These are phyloP conservation scores for Vickermania ingenoplastis DNA, from an alignment of 208 protist species.

Conservation along the genomic window DNA sequence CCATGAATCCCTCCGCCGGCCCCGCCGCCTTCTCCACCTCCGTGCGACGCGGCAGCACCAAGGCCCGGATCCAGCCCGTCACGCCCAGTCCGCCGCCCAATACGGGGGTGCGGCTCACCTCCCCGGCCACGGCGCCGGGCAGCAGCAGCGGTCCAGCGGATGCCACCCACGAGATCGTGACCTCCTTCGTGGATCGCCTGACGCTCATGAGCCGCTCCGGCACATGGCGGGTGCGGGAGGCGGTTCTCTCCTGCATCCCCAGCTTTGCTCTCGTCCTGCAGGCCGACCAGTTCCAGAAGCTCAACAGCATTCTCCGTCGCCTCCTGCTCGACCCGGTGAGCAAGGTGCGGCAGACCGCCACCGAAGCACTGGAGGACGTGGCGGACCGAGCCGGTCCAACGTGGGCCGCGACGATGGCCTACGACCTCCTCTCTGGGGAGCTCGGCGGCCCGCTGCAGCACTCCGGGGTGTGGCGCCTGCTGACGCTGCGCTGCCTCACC, in stretches of 20 bases:
- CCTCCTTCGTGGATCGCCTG: constrained; percentile 25
- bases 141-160: not conserved
- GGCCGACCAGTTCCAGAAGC: constrained; percentile 33
- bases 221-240: constrained; percentile 69
- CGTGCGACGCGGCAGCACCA: not conserved
- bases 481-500: constrained; percentile 46
- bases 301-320: constrained; percentile 31
- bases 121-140: not conserved
- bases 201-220: constrained; percentile 36
- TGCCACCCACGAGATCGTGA: constrained; percentile 13
- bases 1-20: not conserved
- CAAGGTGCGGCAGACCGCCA: constrained; percentile 39
- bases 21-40: not conserved
- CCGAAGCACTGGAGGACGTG: constrained; percentile 34
- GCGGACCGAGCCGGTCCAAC: constrained; percentile 37
- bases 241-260: constrained; percentile 28
- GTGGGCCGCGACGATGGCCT: constrained; percentile 45
- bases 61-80: not conserved
- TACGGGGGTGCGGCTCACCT: not conserved
- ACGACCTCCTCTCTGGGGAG: constrained; percentile 47
- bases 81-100: not conserved
- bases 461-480: constrained; percentile 39
- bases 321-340: constrained; percentile 60
- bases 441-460: constrained; percentile 14
- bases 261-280: constrained; percentile 36